Evolutionary conservation across 495 filamentous ascomycete species (phyloP).

Genomic region (Penicillium manginii): DNA sequence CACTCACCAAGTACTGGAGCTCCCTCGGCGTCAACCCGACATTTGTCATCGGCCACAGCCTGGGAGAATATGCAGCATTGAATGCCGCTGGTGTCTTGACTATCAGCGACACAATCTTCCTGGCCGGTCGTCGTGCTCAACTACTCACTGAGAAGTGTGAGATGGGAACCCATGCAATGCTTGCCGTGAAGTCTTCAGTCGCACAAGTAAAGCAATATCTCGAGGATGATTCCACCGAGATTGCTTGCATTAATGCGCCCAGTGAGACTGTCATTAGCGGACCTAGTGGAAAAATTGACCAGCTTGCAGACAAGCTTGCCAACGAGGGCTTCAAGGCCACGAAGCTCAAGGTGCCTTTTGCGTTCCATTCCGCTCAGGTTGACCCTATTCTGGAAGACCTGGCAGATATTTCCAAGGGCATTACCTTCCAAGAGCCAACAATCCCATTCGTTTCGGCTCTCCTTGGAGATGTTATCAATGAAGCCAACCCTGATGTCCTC

Average conservation of each 20-base stretch:
- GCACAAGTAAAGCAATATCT: constrained; percentile 36
- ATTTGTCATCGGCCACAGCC: constrained; percentile 83
- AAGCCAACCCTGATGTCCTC: constrained; percentile 55
- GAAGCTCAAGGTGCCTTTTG: constrained; percentile 72
- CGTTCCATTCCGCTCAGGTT: constrained; percentile 82
- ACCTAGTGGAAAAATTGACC: constrained; percentile 49
- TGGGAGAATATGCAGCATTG: constrained; percentile 87
- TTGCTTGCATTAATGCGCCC: constrained; percentile 58
- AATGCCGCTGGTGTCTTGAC: constrained; percentile 80
- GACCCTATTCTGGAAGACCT: constrained; percentile 75
- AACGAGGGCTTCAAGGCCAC: constrained; percentile 65
- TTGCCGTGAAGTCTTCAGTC: constrained; percentile 49
- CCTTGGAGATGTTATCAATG: constrained; percentile 60
- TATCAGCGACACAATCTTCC: constrained; percentile 76
- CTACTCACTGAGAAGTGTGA: constrained; percentile 75
- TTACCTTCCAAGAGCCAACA: constrained; percentile 62
- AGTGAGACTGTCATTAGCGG: constrained; percentile 57
- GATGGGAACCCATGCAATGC: constrained; percentile 67
- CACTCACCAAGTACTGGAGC: constrained; percentile 76
- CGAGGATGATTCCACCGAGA: constrained; percentile 35
- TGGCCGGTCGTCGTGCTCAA: constrained; percentile 77
- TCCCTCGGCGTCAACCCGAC: constrained; percentile 77
- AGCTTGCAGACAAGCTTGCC: constrained; percentile 60
- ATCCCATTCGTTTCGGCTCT: constrained; percentile 77
- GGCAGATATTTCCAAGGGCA: constrained; percentile 57